Percentiles rank a stretch among this genome's conserved stretches.
Conservation (phyloP, 352 stramenopile species). For the Phytophthora cactorum region DNA sequence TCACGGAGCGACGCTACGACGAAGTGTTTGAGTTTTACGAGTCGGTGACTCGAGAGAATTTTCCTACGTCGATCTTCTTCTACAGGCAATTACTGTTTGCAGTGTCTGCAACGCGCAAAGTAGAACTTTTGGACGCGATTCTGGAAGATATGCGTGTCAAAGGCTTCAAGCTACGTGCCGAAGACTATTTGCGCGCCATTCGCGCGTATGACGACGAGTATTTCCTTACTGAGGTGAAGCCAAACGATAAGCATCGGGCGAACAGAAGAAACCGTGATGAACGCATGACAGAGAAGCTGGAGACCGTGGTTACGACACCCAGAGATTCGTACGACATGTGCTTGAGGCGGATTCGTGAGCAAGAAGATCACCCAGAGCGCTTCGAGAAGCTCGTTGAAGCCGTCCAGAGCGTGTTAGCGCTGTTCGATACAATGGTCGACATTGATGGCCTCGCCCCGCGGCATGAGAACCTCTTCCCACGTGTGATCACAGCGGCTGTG, state of each 20-base stretch:
- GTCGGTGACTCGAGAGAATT: constrained; percentile 42
- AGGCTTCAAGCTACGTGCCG: constrained; percentile 60
- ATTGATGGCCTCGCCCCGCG: constrained; percentile 42
- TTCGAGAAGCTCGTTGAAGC: constrained; percentile 48
- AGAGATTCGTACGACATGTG: constrained; percentile 57
- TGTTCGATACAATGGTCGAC: constrained; percentile 76
- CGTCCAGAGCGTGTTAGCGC: constrained; percentile 39
- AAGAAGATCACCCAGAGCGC: constrained; percentile 52
- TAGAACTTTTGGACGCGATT: constrained; percentile 40
- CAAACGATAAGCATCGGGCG: constrained; percentile 11
- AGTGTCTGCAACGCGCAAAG: constrained; percentile 36
- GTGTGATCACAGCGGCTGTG: constrained; percentile 59
- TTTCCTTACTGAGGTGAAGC: constrained; percentile 34
- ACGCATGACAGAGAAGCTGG: constrained; percentile 7
- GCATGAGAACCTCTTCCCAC: constrained; percentile 48
- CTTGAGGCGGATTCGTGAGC: constrained; percentile 42
- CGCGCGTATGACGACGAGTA: constrained; percentile 56
- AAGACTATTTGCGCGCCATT: constrained; percentile 62
- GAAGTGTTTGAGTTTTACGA: constrained; percentile 61
- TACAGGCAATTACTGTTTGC: constrained; percentile 65
- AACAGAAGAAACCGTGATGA: constrained; percentile 11
- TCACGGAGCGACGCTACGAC: constrained; percentile 41
- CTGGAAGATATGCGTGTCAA: constrained; percentile 76
- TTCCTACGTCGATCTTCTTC: constrained; percentile 65
- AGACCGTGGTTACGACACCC: constrained; percentile 31